Evolutionary conservation across 2,329 filamentous ascomycete genomes (phyloP).

Genomic region (Phoma sp.): DNA sequence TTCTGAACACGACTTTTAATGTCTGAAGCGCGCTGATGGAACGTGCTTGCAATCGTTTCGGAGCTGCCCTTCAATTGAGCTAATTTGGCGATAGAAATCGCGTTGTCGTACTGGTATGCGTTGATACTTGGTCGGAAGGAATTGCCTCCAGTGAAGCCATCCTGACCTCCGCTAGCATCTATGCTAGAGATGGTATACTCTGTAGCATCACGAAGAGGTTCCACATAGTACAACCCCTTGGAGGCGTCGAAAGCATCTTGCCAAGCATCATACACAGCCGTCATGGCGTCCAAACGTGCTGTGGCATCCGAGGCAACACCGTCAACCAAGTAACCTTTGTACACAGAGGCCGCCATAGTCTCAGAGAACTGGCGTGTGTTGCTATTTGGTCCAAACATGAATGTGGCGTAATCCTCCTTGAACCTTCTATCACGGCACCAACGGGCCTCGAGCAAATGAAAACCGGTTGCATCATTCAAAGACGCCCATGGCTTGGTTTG

Average conservation of each 20-base stretch:
- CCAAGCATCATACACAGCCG: slow-evolving; percentile 47
- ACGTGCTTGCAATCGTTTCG: slow-evolving; percentile 17
- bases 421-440: slow-evolving; percentile 54
- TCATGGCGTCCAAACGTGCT: slow-evolving; percentile 45
- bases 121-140: slow-evolving; percentile 55
- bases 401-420: slow-evolving; percentile 52
- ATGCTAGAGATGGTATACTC: slow-evolving; percentile 56
- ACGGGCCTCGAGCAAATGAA: slow-evolving; percentile 53
- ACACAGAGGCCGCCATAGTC: slow-evolving; percentile 51
- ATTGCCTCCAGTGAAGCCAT: slow-evolving; percentile 51
- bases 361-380: slow-evolving; percentile 54
- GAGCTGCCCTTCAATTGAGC: slow-evolving; percentile 40
- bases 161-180: slow-evolving; percentile 49
- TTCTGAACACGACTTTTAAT: slow-evolving; percentile 49
- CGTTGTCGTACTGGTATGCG: slow-evolving; percentile 54
- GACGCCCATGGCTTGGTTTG: slow-evolving; percentile 51
- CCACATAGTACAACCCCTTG: slow-evolving; percentile 53
- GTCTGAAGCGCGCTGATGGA: slow-evolving; percentile 35
- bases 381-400: slow-evolving; percentile 49
- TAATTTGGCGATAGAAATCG: slow-evolving; percentile 49
- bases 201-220: slow-evolving; percentile 53
- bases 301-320: slow-evolving; percentile 45
- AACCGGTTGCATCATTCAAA: slow-evolving; percentile 53
- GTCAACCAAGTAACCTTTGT: slow-evolving; percentile 51
- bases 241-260: slow-evolving; percentile 47